A percentile compares a stretch with the other conserved stretches of the same genome.
Conservation (phyloP, 345 rosid genomes). For the Theobroma cacao region DNA sequence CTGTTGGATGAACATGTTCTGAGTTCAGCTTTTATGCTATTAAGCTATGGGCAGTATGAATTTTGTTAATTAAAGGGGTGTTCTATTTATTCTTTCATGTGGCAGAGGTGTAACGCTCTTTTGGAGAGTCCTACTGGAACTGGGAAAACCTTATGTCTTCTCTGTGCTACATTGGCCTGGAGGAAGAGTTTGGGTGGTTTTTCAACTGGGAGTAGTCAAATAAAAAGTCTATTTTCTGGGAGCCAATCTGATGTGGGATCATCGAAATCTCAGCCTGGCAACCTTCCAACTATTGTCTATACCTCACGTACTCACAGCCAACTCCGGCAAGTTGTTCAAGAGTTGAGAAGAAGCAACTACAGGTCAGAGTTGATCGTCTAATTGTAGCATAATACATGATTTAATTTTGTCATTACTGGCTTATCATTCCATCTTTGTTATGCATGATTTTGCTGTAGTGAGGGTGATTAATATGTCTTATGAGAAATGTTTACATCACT, state of each 20-base stretch:
- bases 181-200: conserved; percentile 83
- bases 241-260: conserved; percentile 26
- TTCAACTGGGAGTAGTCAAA: conserved; percentile 50
- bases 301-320: conserved; percentile 97
- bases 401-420: not conserved
- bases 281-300: conserved; percentile 73
- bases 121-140: conserved; percentile 99
- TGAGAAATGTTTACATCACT: not conserved
- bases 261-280: conserved; percentile 27
- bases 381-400: not conserved
- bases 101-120: conserved; percentile 83
- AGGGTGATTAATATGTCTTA: not conserved
- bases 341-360: conserved; percentile 81
- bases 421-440: not conserved
- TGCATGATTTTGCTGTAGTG: not conserved
- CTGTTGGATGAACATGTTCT: not conserved
- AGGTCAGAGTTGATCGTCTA: conserved; percentile 44
- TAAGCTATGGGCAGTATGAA: not conserved
- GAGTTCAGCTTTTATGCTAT: not conserved
- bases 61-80: not conserved
- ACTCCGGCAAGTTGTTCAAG: conserved; percentile 90
- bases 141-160: conserved; percentile 92
- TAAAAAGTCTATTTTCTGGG: conserved; percentile 25
- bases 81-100: conserved; percentile 7
- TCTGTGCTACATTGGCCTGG: conserved; percentile 98